Percentiles rank a stretch among this genome's conserved stretches.
Conservation (phyloP, 345 rosid species). For the Populus tremula region DNA sequence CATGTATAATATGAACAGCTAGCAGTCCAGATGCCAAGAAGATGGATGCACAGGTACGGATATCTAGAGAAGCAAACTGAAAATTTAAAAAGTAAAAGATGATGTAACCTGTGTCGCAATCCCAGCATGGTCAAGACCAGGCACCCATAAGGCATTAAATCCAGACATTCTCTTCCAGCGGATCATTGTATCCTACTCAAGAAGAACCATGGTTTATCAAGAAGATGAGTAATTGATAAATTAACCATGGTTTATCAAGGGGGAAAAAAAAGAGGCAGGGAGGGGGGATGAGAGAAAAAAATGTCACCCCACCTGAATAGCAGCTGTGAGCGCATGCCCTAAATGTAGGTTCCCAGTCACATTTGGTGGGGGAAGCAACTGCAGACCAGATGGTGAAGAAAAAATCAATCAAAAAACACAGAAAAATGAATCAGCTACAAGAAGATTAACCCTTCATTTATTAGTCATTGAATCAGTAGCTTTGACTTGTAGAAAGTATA, state of each 20-base stretch:
- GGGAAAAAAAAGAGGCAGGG: too few relatives aligned
- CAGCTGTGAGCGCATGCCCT: conserved; percentile 95
- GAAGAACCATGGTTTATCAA: conserved; percentile 4
- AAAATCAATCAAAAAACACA: not conserved
- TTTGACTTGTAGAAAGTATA: too few relatives aligned
- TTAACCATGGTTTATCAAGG: too few relatives aligned
- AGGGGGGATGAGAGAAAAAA: not conserved
- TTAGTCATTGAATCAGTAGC: not conserved
- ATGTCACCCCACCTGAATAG: conserved; percentile 56
- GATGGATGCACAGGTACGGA: not conserved
- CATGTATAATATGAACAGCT: too few relatives aligned
- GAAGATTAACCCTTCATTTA: not conserved
- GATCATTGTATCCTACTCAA: conserved; percentile 73
- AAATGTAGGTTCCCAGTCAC: conserved; percentile 95
- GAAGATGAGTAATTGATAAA: not conserved
- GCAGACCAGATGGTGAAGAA: conserved; percentile 10
- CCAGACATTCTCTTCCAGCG: conserved; percentile 98
- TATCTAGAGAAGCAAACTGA: not conserved
- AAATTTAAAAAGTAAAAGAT: not conserved
- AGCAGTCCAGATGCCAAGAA: not conserved
- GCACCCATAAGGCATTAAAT: conserved; percentile 89
- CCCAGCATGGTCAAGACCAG: conserved; percentile 96
- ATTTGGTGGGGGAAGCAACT: conserved; percentile 98
- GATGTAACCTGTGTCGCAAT: conserved; percentile 87
- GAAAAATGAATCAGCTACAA: not conserved